Base-by-base conservation (phyloP, 2,329 filamentous ascomycete genomes). In the Ophiostoma piceae region DNA sequence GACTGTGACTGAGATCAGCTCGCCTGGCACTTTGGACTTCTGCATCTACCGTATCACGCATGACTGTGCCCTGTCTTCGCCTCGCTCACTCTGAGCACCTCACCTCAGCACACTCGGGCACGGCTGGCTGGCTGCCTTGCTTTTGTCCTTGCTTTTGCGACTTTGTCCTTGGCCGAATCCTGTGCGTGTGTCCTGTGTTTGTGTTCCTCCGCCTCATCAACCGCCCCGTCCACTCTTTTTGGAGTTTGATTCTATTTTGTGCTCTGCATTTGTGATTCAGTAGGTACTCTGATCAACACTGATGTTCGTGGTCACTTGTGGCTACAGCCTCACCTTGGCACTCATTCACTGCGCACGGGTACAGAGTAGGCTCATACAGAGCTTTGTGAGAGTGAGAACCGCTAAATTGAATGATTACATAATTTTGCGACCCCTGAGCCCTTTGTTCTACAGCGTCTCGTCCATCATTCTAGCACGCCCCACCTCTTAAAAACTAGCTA, bases 31-130 rank as follows among this genome's bases (percentile, higher is more conserved):
- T 41, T 47, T 47, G 39, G 39, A 41, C 39, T 41, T 62, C 57
- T 62, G 57, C 57, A 62, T 62, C 26, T 62, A 62, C 26, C 26
- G 57, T 62, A 62, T 19, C 57, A 62, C 51, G 22, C 57, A 62
- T 62, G n/a, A 26, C 26, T 62, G 57, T 32, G 57, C 57, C 57
- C 26, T 62, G 57, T 32, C 57, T 62, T 32, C 26, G 57, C 26
- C 57, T 62, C 57, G 57, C 57, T 62, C 57, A 62, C 26, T 7
- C 57, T 16, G 26, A 14, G 32, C 57, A 41, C 39, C 39, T 60
- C 54, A 60, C 26, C 54, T 6, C 57, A 14, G 16, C 57, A 16
- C 8, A 32, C n/a, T 62, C 57, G 22, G 57, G 32, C 2, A 62
- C 57, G 16, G 26, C 26, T 35, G 57, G 26, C 57, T 62, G 26